Conservation (phyloP, 257 asterid genomes). For the Cordia subcordata region DNA sequence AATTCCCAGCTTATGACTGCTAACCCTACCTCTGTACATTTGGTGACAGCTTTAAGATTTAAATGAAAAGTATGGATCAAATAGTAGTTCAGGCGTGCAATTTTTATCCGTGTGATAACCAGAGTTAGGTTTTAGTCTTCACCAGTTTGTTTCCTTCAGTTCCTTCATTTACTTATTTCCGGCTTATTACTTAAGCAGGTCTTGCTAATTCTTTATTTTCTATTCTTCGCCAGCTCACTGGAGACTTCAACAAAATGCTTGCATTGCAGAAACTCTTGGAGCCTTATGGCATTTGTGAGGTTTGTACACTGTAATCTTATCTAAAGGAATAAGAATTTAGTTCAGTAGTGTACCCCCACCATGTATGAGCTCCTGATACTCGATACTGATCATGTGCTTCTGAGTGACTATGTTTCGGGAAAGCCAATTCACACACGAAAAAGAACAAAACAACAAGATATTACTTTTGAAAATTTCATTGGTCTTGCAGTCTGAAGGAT, state of each 20-base stretch:
- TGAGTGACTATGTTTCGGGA: background rate
- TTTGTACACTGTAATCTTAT: conserved; percentile 22
- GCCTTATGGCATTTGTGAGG: conserved; percentile 93
- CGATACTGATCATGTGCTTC: background rate
- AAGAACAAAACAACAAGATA: too few species aligned
- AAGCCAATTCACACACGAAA: background rate
- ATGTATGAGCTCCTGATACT: background rate
- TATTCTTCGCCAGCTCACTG: conserved; percentile 53
- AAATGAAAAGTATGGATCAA: too few species aligned
- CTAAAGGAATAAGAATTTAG: background rate
- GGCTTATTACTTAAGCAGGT: background rate
- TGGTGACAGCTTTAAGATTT: too few species aligned
- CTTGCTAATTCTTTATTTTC: conserved; percentile 3
- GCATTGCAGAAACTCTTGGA: conserved; percentile 77
- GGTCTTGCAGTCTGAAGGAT: too few species aligned
- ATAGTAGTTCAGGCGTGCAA: too few species aligned
- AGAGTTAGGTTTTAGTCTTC: background rate
- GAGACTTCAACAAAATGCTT: conserved; percentile 77
- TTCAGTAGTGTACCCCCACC: background rate
- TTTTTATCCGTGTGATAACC: background rate
- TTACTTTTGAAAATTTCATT: too few species aligned
- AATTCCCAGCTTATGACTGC: too few species aligned
- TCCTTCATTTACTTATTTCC: background rate
- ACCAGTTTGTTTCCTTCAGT: background rate
- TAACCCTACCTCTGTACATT: too few species aligned